Conservation (phyloP, 495 filamentous ascomycete species). For the Penicillium subrubescens region DNA sequence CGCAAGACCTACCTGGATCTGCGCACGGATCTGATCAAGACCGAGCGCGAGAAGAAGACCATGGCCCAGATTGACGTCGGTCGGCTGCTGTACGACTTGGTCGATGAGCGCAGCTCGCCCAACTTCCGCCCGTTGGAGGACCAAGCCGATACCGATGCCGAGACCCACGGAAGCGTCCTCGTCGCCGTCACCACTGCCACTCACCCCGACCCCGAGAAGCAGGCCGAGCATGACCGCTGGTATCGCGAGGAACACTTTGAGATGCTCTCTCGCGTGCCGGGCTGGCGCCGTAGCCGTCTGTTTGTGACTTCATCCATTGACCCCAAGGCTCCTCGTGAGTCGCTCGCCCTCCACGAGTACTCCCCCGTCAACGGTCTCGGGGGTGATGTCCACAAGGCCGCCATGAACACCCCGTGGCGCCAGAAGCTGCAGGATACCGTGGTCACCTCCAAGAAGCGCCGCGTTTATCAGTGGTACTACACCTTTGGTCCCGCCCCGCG, state of each 20-base stretch:
- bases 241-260: conserved; percentile 71
- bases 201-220: conserved; percentile 51
- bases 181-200: conserved; percentile 62
- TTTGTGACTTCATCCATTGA: conserved; percentile 62
- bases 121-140: conserved; percentile 61
- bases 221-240: conserved; percentile 64
- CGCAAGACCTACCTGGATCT: conserved; percentile 67
- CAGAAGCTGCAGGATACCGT: conserved; percentile 56
- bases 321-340: conserved; percentile 51
- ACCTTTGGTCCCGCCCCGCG: conserved; percentile 73
- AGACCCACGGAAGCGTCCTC: conserved; percentile 56
- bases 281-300: conserved; percentile 71
- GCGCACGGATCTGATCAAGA: conserved; percentile 64
- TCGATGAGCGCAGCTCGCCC: conserved; percentile 52
- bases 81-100: conserved; percentile 66
- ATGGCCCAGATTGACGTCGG: conserved; percentile 76
- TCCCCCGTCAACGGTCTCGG: conserved; percentile 62
- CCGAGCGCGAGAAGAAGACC: conserved; percentile 70
- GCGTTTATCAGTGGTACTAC: conserved; percentile 72
- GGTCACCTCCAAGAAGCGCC: conserved; percentile 55
- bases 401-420: conserved; percentile 59
- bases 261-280: conserved; percentile 70
- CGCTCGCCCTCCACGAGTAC: conserved; percentile 72
- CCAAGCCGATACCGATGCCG: conserved; percentile 56
- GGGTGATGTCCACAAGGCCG: conserved; percentile 63